Evolutionary conservation across 345 rosid species (phyloP).

Genomic region (Eucalyptus shirleyi): DNA sequence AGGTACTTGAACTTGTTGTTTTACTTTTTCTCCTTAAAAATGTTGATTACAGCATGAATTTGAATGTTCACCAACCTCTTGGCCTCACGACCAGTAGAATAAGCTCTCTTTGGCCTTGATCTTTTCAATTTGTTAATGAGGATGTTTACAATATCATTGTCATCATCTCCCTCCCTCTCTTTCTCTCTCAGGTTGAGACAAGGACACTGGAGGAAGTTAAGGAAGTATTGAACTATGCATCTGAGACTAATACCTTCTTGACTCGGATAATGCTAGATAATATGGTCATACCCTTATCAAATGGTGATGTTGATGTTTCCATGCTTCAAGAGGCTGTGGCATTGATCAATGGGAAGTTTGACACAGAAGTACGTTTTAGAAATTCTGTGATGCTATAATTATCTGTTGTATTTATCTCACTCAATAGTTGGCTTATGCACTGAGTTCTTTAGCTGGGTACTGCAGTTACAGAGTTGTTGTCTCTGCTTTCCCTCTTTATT

Average conservation of each 20-base stretch:
- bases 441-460: background rate
- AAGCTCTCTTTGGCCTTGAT: background rate
- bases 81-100: background rate
- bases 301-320: slow-evolving; percentile 76
- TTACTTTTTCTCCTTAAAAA: background rate
- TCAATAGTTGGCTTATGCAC: background rate
- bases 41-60: background rate
- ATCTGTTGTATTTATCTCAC: background rate
- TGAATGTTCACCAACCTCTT: background rate
- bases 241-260: slow-evolving; percentile 40
- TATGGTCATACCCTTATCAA: slow-evolving; percentile 80
- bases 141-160: background rate
- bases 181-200: slow-evolving; percentile 59
- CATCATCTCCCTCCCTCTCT: background rate
- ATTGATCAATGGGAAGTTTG: slow-evolving; percentile 58
- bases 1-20: slow-evolving; percentile 34
- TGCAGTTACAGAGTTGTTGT: background rate
- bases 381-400: background rate
- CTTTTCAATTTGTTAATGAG: background rate
- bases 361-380: slow-evolving; percentile 52
- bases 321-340: slow-evolving; percentile 79
- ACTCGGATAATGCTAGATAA: slow-evolving; percentile 93
- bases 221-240: slow-evolving; percentile 52
- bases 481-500: background rate
- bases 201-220: slow-evolving; percentile 77